Evolutionary conservation across 768 basidiomycete species (phyloP).

Genomic region (Xanthoconium stramineum): DNA sequence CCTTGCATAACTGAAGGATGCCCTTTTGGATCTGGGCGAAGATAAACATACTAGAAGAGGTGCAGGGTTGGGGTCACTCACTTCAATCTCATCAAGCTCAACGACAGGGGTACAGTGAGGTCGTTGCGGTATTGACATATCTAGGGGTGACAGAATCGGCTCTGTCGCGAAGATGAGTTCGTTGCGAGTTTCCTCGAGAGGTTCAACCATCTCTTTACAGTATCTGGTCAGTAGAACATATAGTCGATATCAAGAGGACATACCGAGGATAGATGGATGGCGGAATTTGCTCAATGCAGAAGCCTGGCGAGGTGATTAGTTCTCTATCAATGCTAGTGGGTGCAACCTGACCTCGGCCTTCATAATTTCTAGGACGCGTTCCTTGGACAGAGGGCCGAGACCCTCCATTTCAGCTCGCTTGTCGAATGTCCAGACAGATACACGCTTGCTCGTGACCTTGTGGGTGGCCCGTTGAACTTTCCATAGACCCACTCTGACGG

Average conservation of each 20-base stretch:
- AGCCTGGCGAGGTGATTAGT: slow-evolving; percentile 49
- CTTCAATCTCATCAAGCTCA: slow-evolving; percentile 96
- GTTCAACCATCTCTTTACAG: slow-evolving; percentile 89
- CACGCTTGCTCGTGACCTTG: slow-evolving; percentile 86
- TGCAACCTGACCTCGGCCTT: slow-evolving; percentile 75
- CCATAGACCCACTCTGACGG: slow-evolving; percentile 78
- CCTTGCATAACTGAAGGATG: slow-evolving; percentile 88
- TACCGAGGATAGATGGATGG: slow-evolving; percentile 91
- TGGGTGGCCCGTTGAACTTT: slow-evolving; percentile 82
- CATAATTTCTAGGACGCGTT: slow-evolving; percentile 76
- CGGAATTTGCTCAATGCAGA: slow-evolving; percentile 79
- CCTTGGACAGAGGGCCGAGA: slow-evolving; percentile 59
- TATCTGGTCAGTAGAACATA: slow-evolving; percentile 3
- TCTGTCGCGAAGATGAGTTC: slow-evolving; percentile 95
- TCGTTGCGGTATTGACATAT: slow-evolving; percentile 68
- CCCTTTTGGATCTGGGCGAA: slow-evolving; percentile 85
- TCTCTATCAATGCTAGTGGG: background rate
- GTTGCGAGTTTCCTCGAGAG: slow-evolving; percentile 86
- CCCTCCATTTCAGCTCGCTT: slow-evolving; percentile 79
- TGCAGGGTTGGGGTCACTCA: slow-evolving; percentile 31
- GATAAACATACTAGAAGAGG: slow-evolving; percentile 3
- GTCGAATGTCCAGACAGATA: slow-evolving; percentile 91
- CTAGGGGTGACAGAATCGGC: slow-evolving; percentile 77
- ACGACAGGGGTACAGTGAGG: slow-evolving; percentile 54
- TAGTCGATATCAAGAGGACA: slow-evolving; percentile 10